Evolutionary conservation across 345 rosid genomes (phyloP).

Genomic region (Ceriops zippeliana): DNA sequence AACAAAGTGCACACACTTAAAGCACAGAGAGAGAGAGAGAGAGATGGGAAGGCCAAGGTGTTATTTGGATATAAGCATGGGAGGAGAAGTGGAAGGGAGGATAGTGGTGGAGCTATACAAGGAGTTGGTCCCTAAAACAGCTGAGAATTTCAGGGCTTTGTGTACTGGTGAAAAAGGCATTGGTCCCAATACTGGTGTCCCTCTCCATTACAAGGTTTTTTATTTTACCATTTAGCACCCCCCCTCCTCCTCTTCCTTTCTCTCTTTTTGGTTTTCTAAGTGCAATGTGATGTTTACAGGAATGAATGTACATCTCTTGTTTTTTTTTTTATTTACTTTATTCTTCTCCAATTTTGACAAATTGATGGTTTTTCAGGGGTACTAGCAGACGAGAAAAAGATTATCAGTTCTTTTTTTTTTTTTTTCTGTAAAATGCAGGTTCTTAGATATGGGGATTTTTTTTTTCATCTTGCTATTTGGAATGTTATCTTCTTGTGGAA

Average conservation of each 20-base stretch:
- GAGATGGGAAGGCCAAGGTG: slow-evolving; percentile 14
- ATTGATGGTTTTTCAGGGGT: too few relatives aligned
- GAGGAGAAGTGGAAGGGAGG: slow-evolving; percentile 17
- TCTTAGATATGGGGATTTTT: too few relatives aligned
- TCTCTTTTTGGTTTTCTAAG: neutral
- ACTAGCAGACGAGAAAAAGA: too few relatives aligned
- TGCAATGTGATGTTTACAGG: neutral
- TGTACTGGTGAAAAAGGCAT: slow-evolving; percentile 27
- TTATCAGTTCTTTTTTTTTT: too few relatives aligned
- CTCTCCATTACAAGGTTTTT: slow-evolving; percentile 22
- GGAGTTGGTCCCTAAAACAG: slow-evolving; percentile 22
- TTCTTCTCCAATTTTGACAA: too few relatives aligned
- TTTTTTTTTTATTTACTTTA: too few relatives aligned
- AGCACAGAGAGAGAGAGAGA: neutral
- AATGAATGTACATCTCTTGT: too few relatives aligned
- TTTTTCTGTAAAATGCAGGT: too few relatives aligned
- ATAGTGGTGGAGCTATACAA: slow-evolving; percentile 19
- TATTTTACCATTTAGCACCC: too few relatives aligned
- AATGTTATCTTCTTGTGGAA: too few relatives aligned
- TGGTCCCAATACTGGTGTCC: slow-evolving; percentile 22
- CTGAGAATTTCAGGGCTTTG: slow-evolving; percentile 27
- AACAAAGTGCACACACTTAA: neutral
- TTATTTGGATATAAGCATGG: slow-evolving; percentile 11
- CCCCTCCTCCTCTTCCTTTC: neutral
- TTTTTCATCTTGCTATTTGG: too few relatives aligned